A percentile compares a stretch with the other conserved stretches of the same genome.
These are phyloP conservation scores for Lepidium aucheri DNA, from an alignment of 345 rosid genomes.

Conservation along the genomic window DNA sequence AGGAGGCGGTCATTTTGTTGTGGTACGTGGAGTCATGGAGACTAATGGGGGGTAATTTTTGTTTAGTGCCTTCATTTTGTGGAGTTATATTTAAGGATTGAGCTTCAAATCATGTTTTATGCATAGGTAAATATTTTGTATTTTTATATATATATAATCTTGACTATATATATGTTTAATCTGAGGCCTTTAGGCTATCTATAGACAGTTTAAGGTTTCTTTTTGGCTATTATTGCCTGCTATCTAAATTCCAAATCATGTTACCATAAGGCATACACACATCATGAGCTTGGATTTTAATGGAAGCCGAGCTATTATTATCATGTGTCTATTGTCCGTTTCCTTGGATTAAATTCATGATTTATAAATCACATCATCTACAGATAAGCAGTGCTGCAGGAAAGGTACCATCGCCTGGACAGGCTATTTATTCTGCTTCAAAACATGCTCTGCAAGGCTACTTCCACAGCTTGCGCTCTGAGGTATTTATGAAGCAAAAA, in stretches of 20 bases:
- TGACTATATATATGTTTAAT: neutral
- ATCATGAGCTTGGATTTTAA: neutral
- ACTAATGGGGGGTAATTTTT: constrained; percentile 1
- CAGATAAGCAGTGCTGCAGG: constrained; percentile 99
- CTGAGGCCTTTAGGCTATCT: neutral
- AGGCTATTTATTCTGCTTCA: constrained; percentile 90
- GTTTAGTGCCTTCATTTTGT: neutral
- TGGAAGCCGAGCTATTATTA: neutral
- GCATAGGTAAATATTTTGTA: neutral
- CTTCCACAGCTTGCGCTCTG: constrained; percentile 89
- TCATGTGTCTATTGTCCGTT: neutral
- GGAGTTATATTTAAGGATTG: neutral
- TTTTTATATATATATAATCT: neutral
- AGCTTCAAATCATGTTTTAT: neutral
- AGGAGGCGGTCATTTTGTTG: constrained; percentile 88
- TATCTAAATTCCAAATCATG: neutral
- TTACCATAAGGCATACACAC: neutral
- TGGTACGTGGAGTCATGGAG: constrained; percentile 59
- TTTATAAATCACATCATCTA: neutral
- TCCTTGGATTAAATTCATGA: neutral
- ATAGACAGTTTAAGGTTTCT: neutral
- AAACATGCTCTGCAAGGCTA: constrained; percentile 86
- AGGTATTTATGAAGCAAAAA: constrained; percentile 42
- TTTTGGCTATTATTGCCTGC: neutral
- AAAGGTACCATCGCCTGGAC: constrained; percentile 90